Evolutionary conservation across 805 yeast genomes (phyloP), one percentile per base, ranked within the genome.

Genomic region (Lipomyces sp.): DNA sequence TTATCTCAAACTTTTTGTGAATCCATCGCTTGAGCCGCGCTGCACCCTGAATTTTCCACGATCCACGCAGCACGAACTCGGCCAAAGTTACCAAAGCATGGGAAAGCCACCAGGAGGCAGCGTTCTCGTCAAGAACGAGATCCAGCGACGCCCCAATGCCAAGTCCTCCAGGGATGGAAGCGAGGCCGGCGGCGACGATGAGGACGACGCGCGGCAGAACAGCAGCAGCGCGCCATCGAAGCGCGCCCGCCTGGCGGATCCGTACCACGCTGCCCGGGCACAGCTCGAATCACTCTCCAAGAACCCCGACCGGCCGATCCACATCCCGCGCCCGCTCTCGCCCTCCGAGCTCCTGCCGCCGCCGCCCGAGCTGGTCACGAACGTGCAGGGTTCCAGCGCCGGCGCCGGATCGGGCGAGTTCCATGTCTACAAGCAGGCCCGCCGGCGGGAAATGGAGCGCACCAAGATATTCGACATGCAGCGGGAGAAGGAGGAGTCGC

Each of bases 381-480:
- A 64, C 37, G 61, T 64, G 16, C 59, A 64, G 16, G 68, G 71
- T 7, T 62, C 69, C 3, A 62, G 63, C 42, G 61, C 71, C 4
- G 72, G 67, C n/a, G 68, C 71, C 3, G 68, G 70, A 7, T 64
- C 71, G 1, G 71, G 71, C n/a, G 70, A 68, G 45, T 68, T 68
- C 48, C 71, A 68, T 51, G 59, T 63, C 19, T 68, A 64, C 56
- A 68, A 68, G 51, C 61, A 64, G 37, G 60, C 64, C 18, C 53
- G 67, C 47, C 58, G 70, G 28, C 52, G 63, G 41, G 67, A 65
- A 43, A 37, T 56, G 22, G 69, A 65, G 40, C 57, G 66, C n/a
- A 40, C 49, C 39, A 53, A 57, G 43, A 46, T 51, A 16, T 54
- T 64, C 32, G 62, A 66, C 29, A 55, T 45, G 28, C 57, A 58